These are phyloP conservation scores for Candida frijolesensis DNA, from an alignment of 1,139 yeast genomes.

Conservation along the genomic window DNA sequence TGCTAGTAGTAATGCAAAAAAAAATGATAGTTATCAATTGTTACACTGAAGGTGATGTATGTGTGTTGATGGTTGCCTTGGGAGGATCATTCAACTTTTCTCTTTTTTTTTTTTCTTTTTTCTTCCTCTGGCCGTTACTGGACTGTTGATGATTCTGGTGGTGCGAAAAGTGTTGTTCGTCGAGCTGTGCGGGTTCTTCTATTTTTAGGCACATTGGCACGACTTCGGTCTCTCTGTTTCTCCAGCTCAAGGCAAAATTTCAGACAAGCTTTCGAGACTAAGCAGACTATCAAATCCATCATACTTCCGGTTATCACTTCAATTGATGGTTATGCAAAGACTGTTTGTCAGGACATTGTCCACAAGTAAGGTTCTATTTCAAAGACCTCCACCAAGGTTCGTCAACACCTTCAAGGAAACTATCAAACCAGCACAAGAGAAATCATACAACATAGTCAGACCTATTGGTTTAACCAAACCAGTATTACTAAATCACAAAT, in stretches of 20 bases:
- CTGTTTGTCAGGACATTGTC: slow-evolving; percentile 6
- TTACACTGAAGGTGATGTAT: not conserved
- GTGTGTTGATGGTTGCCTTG: not conserved
- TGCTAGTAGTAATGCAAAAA: not conserved
- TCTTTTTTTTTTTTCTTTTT: not conserved
- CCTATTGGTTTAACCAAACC: slow-evolving; percentile 47
- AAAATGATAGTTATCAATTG: too few species aligned
- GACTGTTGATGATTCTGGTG: not conserved
- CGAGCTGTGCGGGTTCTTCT: not conserved
- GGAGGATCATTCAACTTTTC: not conserved
- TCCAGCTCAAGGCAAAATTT: too few species aligned
- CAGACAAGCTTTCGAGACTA: too few species aligned
- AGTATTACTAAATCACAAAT: slow-evolving; percentile 29
- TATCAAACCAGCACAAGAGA: slow-evolving; percentile 31
- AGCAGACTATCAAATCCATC: too few species aligned
- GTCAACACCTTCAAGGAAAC: slow-evolving; percentile 31
- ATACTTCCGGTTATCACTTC: too few species aligned
- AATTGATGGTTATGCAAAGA: not conserved
- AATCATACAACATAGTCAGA: slow-evolving; percentile 30
- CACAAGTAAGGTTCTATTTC: not conserved
- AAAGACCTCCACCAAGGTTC: slow-evolving; percentile 25
- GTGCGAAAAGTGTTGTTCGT: too few species aligned
- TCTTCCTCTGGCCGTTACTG: not conserved
- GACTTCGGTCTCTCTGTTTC: not conserved
- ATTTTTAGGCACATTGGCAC: slow-evolving; percentile 1